A percentile compares a stretch with the other conserved stretches of the same genome.
phyloP scores from a whole-genome alignment of 75 land plant species.

The Picea glauca region DNA sequence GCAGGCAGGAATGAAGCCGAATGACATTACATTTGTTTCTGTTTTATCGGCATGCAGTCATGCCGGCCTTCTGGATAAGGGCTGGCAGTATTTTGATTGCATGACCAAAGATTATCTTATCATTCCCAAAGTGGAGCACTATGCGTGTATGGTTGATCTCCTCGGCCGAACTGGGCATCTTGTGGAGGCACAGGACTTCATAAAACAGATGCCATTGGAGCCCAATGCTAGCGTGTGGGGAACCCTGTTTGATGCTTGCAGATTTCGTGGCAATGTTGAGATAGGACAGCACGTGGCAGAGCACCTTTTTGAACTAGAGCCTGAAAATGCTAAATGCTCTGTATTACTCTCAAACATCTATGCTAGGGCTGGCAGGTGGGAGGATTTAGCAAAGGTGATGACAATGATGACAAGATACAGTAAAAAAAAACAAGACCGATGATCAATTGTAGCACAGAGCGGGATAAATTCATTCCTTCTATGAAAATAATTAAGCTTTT shows the following conservation, averaged over 20 bases:
- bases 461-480: no score
- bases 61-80: slow-evolving; percentile 23
- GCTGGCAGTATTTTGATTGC: slow-evolving; percentile 20
- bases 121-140: slow-evolving; percentile 38
- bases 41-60: slow-evolving; percentile 21
- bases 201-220: slow-evolving; percentile 19
- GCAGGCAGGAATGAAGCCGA: no score
- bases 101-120: slow-evolving; percentile 26
- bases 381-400: slow-evolving; percentile 30
- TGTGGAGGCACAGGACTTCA: slow-evolving; percentile 30
- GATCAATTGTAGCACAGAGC: no score
- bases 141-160: slow-evolving; percentile 55
- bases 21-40: no score
- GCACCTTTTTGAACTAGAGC: slow-evolving; percentile 30
- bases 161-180: slow-evolving; percentile 17
- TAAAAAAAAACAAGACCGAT: no score
- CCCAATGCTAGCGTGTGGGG: slow-evolving; percentile 26
- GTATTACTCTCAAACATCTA: slow-evolving; percentile 35
- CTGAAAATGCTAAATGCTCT: slow-evolving; percentile 16
- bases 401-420: slow-evolving; percentile 22
- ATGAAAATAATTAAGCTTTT: no score
- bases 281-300: slow-evolving; percentile 33
- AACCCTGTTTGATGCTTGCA: slow-evolving; percentile 35
- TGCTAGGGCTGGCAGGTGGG: slow-evolving; percentile 37
- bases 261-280: slow-evolving; percentile 24